A percentile compares a stretch with the other conserved stretches of the same genome.
Conservation (phyloP, 2,329 filamentous ascomycete species). For the Hymenoscyphus albidus region DNA sequence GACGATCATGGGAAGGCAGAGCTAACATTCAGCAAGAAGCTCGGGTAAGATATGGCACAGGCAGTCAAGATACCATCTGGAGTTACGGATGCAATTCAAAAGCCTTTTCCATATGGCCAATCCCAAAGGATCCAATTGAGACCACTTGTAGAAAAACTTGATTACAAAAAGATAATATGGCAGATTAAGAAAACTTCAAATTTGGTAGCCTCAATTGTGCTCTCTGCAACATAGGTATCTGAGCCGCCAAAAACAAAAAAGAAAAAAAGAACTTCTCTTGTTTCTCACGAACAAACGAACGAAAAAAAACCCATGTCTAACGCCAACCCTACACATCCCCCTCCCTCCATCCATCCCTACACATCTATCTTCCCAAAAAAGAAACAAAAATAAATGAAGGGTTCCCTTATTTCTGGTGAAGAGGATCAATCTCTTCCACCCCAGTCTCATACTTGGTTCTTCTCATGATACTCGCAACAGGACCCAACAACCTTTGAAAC, state of each 20-base stretch:
- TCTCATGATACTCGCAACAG: slow-evolving; percentile 92
- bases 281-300: slow-evolving; percentile 29
- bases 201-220: slow-evolving; percentile 24
- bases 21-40: slow-evolving; percentile 17
- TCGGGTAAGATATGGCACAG: background rate
- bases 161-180: background rate
- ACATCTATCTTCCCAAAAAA: slow-evolving; percentile 17
- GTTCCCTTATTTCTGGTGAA: slow-evolving; percentile 42
- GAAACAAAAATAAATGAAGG: background rate
- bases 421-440: slow-evolving; percentile 64
- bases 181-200: background rate
- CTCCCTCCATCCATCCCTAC: slow-evolving; percentile 9
- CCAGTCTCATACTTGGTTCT: slow-evolving; percentile 60
- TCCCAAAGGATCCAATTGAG: background rate
- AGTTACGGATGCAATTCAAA: background rate
- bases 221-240: slow-evolving; percentile 32
- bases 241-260: slow-evolving; percentile 21
- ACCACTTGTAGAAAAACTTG: background rate
- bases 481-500: slow-evolving; percentile 88
- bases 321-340: slow-evolving; percentile 23
- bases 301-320: slow-evolving; percentile 31
- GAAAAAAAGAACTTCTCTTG: slow-evolving; percentile 12
- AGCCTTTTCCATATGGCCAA: background rate
- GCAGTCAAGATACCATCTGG: background rate
- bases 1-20: slow-evolving; percentile 2